phyloP scores from a whole-genome alignment of 257 asterid genomes.

The Nicotiana obtusifolia region DNA sequence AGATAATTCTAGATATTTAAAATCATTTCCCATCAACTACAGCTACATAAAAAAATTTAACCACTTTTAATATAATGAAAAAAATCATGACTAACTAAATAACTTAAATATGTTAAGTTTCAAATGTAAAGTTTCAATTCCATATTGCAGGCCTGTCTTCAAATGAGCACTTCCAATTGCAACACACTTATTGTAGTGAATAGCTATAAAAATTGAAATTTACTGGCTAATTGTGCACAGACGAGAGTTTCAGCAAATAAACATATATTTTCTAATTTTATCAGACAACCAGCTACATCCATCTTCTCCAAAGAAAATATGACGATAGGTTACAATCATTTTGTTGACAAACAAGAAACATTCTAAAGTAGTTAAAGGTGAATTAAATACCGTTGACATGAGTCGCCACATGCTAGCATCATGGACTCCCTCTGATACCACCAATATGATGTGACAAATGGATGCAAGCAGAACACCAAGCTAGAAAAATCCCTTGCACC shows the following conservation, averaged over 20 bases:
- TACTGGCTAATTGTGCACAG: not conserved
- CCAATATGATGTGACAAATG: slow-evolving; percentile 70
- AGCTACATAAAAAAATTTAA: not conserved
- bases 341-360: not conserved
- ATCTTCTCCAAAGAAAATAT: not conserved
- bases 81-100: not conserved
- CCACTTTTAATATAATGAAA: not conserved
- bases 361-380: not conserved
- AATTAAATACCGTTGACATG: slow-evolving; percentile 64
- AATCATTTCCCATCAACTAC: not conserved
- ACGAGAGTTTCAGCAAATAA: not conserved
- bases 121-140: not conserved
- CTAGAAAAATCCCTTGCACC: slow-evolving; percentile 77
- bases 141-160: not conserved
- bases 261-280: not conserved
- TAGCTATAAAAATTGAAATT: not conserved
- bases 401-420: slow-evolving; percentile 89
- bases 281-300: not conserved
- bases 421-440: slow-evolving; percentile 83
- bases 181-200: not conserved
- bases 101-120: too few species aligned
- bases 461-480: slow-evolving; percentile 91
- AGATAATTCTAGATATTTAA: not conserved
- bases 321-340: not conserved
- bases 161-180: not conserved